These are phyloP conservation scores for Yarrowia bubula DNA, from an alignment of 805 yeast genomes.

Conservation along the genomic window DNA sequence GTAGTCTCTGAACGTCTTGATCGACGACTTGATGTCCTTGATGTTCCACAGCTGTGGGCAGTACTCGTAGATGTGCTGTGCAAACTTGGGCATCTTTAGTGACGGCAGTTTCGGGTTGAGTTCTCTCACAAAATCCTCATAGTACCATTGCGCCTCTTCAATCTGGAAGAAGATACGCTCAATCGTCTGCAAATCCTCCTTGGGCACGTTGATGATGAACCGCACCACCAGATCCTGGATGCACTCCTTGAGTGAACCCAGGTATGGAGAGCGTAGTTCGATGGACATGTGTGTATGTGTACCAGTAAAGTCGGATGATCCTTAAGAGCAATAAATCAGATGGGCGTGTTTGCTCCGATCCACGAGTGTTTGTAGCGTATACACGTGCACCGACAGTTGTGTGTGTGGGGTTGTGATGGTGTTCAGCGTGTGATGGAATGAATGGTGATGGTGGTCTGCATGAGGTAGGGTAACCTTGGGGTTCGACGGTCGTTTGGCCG, in stretches of 20 bases:
- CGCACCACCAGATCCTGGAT: slow-evolving; percentile 72
- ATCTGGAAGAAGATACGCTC: slow-evolving; percentile 87
- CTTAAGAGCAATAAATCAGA: too few species aligned
- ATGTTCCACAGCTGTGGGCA: slow-evolving; percentile 49
- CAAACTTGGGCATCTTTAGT: slow-evolving; percentile 73
- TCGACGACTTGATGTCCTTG: slow-evolving; percentile 52
- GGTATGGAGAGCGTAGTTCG: slow-evolving; percentile 10
- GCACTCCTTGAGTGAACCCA: slow-evolving; percentile 33
- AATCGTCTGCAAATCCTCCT: slow-evolving; percentile 78
- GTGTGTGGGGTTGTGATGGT: background rate
- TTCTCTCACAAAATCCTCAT: slow-evolving; percentile 74
- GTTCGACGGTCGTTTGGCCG: too few species aligned
- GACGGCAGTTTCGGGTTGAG: slow-evolving; percentile 73
- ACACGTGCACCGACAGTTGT: too few species aligned
- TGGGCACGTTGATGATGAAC: slow-evolving; percentile 87
- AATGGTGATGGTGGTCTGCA: slow-evolving; percentile 20
- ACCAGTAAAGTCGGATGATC: too few species aligned
- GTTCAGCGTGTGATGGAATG: background rate
- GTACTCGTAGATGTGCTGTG: slow-evolving; percentile 73
- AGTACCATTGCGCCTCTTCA: slow-evolving; percentile 99
- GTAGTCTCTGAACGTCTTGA: slow-evolving; percentile 75
- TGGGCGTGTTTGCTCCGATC: too few species aligned
- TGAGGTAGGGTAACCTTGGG: slow-evolving; percentile 6
- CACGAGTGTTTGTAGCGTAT: too few species aligned
- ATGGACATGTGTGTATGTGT: background rate